Percentiles rank a stretch among this genome's conserved stretches.
phyloP scores from a whole-genome alignment of 495 filamentous ascomycete genomes.

The Gamarada debralockiae region DNA sequence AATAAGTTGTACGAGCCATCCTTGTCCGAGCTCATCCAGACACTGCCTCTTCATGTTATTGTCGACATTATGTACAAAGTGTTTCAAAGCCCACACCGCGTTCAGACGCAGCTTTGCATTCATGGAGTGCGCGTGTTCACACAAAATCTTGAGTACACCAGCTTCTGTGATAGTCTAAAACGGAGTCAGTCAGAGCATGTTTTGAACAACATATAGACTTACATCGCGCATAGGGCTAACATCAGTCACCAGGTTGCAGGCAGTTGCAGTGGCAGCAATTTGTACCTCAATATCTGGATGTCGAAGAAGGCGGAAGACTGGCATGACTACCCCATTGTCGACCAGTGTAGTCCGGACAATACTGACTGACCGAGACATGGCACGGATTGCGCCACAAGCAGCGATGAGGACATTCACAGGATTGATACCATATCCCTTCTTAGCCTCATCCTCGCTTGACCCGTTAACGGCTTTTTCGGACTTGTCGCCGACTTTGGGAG shows the following conservation, averaged over 20 bases:
- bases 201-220: conserved; percentile 26
- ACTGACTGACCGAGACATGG: conserved; percentile 78
- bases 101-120: conserved; percentile 71
- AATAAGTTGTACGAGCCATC: conserved; percentile 77
- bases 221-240: conserved; percentile 90
- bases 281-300: conserved; percentile 78
- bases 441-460: conserved; percentile 7
- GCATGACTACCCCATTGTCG: conserved; percentile 76
- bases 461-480: conserved; percentile 36
- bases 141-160: conserved; percentile 74
- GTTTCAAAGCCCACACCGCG: conserved; percentile 90
- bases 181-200: conserved; percentile 25
- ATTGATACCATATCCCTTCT: conserved; percentile 36
- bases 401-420: conserved; percentile 69
- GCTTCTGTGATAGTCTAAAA: conserved; percentile 64
- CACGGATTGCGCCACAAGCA: conserved; percentile 74
- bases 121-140: conserved; percentile 76
- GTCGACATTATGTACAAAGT: conserved; percentile 65
- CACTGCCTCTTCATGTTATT: conserved; percentile 69
- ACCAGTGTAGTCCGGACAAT: conserved; percentile 81
- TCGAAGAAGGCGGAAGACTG: conserved; percentile 71
- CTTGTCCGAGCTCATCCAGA: conserved; percentile 69
- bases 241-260: conserved; percentile 80
- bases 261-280: conserved; percentile 74
- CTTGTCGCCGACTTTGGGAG: conserved; percentile 19